Evolutionary conservation across 2,329 filamentous ascomycete species (phyloP).

Genomic region (Botrytis tulipae): DNA sequence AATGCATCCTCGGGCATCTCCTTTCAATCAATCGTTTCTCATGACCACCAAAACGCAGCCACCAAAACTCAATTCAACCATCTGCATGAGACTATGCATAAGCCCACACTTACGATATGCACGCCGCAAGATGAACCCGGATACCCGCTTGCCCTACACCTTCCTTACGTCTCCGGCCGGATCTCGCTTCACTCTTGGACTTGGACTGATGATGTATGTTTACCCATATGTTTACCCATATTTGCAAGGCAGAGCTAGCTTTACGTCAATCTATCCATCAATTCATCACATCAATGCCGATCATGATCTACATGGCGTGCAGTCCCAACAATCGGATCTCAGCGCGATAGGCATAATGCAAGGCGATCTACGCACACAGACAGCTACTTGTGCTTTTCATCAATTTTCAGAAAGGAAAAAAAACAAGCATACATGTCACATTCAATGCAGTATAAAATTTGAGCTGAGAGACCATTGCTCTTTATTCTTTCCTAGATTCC

Average conservation of each 20-base stretch:
- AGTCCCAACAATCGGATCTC: neutral
- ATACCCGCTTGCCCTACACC: constrained; percentile 1
- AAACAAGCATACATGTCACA: neutral
- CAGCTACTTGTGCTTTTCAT: neutral
- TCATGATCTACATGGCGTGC: constrained; percentile 3
- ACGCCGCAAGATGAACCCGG: neutral
- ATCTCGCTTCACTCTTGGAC: neutral
- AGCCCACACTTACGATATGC: neutral
- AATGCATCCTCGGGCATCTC: neutral
- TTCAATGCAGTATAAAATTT: neutral
- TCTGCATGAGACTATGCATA: neutral
- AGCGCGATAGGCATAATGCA: neutral
- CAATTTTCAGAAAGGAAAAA: no score
- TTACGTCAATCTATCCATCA: neutral
- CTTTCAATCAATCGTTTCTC: neutral
- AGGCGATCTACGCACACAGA: neutral
- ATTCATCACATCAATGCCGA: constrained; percentile 1
- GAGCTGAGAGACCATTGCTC: constrained; percentile 3
- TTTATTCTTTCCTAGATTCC: neutral
- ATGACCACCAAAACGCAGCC: neutral
- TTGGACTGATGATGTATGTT: neutral
- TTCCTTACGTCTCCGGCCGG: neutral
- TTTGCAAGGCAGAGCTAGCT: neutral
- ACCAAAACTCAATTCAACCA: neutral
- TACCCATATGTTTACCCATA: neutral